Evolutionary conservation across 352 stramenopile genomes (phyloP).

Genomic region (Phytophthora idaei): DNA sequence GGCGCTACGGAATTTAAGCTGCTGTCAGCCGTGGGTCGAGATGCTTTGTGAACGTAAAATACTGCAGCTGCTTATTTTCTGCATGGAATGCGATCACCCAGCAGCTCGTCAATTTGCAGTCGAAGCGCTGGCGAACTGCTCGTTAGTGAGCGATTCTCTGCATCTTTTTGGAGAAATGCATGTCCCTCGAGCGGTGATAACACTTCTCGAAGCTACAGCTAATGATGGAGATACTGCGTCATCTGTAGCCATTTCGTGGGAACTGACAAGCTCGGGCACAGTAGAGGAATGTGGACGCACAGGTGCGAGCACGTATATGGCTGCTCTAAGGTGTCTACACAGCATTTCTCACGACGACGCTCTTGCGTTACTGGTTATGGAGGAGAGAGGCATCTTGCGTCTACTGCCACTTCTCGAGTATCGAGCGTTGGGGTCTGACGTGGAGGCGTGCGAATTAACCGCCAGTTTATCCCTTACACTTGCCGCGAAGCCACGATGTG

Average conservation of each 20-base stretch:
- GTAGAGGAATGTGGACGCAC: background rate
- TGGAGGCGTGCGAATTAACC: conserved; percentile 49
- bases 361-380: conserved; percentile 59
- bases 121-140: conserved; percentile 79
- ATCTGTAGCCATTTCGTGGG: conserved; percentile 18
- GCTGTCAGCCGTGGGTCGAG: conserved; percentile 74
- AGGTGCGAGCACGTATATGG: conserved; percentile 46
- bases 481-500: conserved; percentile 53
- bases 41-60: conserved; percentile 81
- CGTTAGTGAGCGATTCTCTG: conserved; percentile 70
- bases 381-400: conserved; percentile 52
- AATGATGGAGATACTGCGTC: conserved; percentile 7
- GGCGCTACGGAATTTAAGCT: conserved; percentile 77
- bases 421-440: conserved; percentile 40
- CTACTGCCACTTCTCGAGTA: conserved; percentile 57
- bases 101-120: conserved; percentile 69
- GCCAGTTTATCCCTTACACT: conserved; percentile 52
- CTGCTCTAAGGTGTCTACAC: conserved; percentile 70
- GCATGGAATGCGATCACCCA: conserved; percentile 54
- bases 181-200: conserved; percentile 54
- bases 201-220: conserved; percentile 48
- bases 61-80: conserved; percentile 61
- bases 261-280: conserved; percentile 3
- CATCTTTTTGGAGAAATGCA: conserved; percentile 77
- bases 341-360: conserved; percentile 70